Percentiles rank a stretch among this genome's conserved stretches.
These are phyloP conservation scores for Ascomycota sp. DNA, from an alignment of 2,329 filamentous ascomycete genomes.

Conservation along the genomic window DNA sequence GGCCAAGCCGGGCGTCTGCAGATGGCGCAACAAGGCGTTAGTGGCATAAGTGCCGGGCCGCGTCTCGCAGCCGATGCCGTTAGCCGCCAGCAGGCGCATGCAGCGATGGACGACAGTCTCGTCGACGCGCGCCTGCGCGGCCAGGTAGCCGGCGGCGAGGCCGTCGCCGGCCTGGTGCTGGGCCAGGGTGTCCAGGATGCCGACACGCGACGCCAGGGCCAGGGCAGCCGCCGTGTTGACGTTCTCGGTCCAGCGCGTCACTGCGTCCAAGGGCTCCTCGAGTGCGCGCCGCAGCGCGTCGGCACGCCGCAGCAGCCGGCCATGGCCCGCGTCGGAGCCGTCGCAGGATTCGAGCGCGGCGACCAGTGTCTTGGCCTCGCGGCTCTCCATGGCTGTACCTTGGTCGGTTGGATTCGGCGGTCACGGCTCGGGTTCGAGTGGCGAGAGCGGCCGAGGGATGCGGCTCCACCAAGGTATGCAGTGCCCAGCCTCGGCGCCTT, in stretches of 20 bases:
- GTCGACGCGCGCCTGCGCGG: conserved; percentile 7
- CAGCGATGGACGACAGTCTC: conserved; percentile 10
- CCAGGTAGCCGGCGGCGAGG: not conserved
- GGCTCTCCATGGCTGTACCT: not conserved
- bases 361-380: not conserved
- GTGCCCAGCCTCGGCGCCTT: no score
- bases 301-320: not conserved
- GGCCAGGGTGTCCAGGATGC: not conserved
- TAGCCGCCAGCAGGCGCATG: conserved; percentile 10
- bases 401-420: no score
- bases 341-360: not conserved
- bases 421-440: no score
- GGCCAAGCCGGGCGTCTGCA: conserved; percentile 9
- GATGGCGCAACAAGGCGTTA: conserved; percentile 10
- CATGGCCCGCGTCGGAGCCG: not conserved
- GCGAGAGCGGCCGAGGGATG: no score
- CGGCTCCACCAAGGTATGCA: no score
- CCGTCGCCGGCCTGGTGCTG: not conserved
- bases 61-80: conserved; percentile 11
- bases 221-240: not conserved
- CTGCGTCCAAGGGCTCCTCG: not conserved
- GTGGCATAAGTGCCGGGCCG: conserved; percentile 11
- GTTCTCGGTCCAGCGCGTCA: not conserved
- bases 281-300: not conserved
- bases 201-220: not conserved